Base-by-base conservation (phyloP, 192 early-diverging fungal species). In the Backusella sp. region DNA sequence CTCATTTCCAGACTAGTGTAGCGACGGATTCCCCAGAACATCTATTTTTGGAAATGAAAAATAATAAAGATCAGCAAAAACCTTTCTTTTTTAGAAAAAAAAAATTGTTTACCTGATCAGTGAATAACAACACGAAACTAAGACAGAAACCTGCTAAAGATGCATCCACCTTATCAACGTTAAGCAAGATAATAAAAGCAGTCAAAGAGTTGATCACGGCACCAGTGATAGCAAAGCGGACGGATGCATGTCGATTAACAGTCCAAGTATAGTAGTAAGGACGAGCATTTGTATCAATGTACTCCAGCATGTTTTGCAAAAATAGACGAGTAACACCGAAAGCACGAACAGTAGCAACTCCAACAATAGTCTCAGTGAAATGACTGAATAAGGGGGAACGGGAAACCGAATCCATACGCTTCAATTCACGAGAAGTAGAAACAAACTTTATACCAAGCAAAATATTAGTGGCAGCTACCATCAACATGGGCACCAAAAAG, bases 61-160 rank as follows among this genome's bases (percentile, higher is more conserved):
- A 42, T 41, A 26, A 36, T 0, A n/a, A 19, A 44, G 2, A 68
- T 37, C 12, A 32, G 19, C 5, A 34, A 14, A 21, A 7, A 6
- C 12, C 36, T 30, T 32, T 44, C 19, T 23, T 66, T 93, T 85
- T 68, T 82, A 0, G 32, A 32, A 32, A 32, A 32, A 32, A 32
- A 32, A 36, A 94, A 96, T 86, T 5, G 92, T 80, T 0, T 80
- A 94, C 84, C 76, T 88, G 88, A 66, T 92, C 89, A 15, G 93
- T 92, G 76, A 97, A 96, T 37, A 89, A 87, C 8, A 95, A 83
- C 0, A 96, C 90, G 73, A 95, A 96, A 66, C 91, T 88, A 21
- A 98, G 84, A 23, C 89, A 88, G 34, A 98, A 88, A 73, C 96
- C 97, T n/a, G 95, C 94, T 74, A 91, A 79, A 7, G 93, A 93